Percentiles rank a stretch among this genome's conserved stretches.
Conservation (phyloP, 176 grass and related monocot species). For the Echinochloa phyllopogon region DNA sequence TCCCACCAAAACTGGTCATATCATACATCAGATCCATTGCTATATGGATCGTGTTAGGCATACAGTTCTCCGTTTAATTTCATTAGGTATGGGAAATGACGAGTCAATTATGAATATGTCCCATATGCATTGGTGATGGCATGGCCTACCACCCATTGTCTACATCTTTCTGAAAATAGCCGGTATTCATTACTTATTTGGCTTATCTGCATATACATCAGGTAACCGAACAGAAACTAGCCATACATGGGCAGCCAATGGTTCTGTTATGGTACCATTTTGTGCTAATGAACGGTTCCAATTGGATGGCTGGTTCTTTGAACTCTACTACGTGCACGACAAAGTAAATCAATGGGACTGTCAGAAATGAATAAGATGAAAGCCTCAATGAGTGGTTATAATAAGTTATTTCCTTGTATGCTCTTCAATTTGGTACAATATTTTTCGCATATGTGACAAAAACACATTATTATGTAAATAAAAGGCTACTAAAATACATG, state of each 20-base stretch:
- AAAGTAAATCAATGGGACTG: background rate
- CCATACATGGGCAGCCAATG: background rate
- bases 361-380: background rate
- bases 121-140: slow-evolving; percentile 1
- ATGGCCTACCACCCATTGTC: background rate
- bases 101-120: background rate
- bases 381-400: background rate
- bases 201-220: background rate
- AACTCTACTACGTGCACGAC: background rate
- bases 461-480: background rate
- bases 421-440: slow-evolving; percentile 1
- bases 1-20: background rate
- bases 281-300: slow-evolving; percentile 2
- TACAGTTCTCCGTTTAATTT: background rate
- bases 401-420: background rate
- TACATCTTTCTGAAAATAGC: background rate
- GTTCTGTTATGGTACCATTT: background rate
- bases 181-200: background rate
- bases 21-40: background rate
- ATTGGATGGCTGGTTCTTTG: background rate
- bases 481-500: background rate
- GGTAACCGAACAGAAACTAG: background rate
- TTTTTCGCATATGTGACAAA: background rate
- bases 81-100: background rate
- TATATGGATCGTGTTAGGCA: background rate